These are phyloP conservation scores for Vitis hybrid DNA, from an alignment of 177 flowering plant genomes.

Conservation along the genomic window DNA sequence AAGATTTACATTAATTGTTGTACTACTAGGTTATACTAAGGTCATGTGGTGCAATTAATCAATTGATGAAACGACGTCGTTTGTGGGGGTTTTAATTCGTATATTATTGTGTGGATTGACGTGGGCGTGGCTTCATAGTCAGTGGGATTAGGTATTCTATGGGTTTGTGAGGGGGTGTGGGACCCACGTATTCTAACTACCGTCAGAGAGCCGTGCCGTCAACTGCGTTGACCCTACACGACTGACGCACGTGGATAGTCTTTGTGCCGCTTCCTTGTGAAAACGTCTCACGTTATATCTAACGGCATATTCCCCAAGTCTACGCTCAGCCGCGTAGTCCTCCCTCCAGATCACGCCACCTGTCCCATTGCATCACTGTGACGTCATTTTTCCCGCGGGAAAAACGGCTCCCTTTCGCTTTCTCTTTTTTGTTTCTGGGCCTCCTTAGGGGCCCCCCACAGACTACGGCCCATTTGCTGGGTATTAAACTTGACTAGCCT, in stretches of 20 bases:
- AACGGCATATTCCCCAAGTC: too few relatives aligned
- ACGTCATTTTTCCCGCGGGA: constrained; percentile 11
- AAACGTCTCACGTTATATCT: too few relatives aligned
- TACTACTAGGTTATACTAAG: too few relatives aligned
- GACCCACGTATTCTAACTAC: constrained; percentile 12
- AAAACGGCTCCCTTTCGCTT: constrained; percentile 22
- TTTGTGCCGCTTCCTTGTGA: not conserved
- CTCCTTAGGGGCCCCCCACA: too few relatives aligned
- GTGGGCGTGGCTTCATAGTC: constrained; percentile 11
- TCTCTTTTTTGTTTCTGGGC: not conserved
- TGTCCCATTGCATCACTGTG: not conserved
- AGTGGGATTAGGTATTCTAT: constrained; percentile 20
- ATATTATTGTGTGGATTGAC: not conserved
- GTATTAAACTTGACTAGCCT: not conserved
- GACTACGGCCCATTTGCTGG: too few relatives aligned
- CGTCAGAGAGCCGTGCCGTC: constrained; percentile 28
- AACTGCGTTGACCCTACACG: constrained; percentile 20
- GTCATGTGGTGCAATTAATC: too few relatives aligned
- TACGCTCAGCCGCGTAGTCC: not conserved
- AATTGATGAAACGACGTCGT: too few relatives aligned
- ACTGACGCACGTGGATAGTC: constrained; percentile 20
- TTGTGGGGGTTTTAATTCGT: too few relatives aligned
- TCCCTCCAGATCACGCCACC: constrained; percentile 4
- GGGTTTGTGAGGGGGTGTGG: not conserved
- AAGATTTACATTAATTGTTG: too few relatives aligned